phyloP scores from a whole-genome alignment of 371 early-diverging fungal species.

The Rhizopus stolonifer region DNA sequence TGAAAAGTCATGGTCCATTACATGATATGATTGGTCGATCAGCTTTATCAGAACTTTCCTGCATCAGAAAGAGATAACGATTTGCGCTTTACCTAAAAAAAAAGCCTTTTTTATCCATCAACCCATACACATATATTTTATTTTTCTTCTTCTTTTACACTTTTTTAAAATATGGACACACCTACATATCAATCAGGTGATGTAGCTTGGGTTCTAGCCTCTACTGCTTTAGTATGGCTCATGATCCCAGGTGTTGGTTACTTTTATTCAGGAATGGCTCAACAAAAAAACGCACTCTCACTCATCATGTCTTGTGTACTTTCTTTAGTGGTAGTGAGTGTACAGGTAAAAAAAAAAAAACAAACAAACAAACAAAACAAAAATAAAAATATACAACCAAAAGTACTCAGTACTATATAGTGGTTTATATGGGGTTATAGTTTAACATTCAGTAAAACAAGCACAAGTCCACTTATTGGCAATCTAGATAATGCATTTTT shows the following conservation, averaged over 20 bases:
- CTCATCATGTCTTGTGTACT: slow-evolving; percentile 79
- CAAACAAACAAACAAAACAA: too few species aligned
- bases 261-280: slow-evolving; percentile 85
- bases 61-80: too few species aligned
- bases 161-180: slow-evolving; percentile 17
- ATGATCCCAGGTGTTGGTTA: slow-evolving; percentile 78
- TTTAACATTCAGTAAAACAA: slow-evolving; percentile 70
- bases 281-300: slow-evolving; percentile 77
- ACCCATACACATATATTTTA: too few species aligned
- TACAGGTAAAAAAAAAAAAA: slow-evolving; percentile 70
- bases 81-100: too few species aligned
- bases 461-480: slow-evolving; percentile 55
- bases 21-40: too few species aligned
- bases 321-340: slow-evolving; percentile 76
- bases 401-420: slow-evolving; percentile 77
- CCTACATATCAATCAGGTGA: slow-evolving; percentile 59
- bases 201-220: slow-evolving; percentile 67
- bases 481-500: slow-evolving; percentile 40
- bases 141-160: too few species aligned
- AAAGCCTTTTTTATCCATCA: too few species aligned
- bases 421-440: slow-evolving; percentile 85
- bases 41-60: too few species aligned
- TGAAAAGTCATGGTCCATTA: too few species aligned
- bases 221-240: slow-evolving; percentile 76
- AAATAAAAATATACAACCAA: neutral